Base-by-base conservation (phyloP, 495 filamentous ascomycete species). In the Penicillium daleae region DNA sequence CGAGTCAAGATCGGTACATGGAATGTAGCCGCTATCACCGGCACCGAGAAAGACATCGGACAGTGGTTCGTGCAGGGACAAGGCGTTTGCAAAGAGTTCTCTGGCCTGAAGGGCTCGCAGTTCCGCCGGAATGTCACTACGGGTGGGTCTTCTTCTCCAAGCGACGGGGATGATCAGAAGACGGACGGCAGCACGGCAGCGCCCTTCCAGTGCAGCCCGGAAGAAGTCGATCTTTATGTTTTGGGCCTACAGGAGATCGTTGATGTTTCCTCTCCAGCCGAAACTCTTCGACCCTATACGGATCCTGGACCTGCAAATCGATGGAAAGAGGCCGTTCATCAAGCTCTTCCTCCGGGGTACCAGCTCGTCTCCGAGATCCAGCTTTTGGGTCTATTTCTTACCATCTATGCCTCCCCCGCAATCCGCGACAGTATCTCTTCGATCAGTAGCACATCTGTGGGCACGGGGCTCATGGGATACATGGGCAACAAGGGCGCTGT, bases 401-500 rank as follows among this genome's bases (percentile, higher is more conserved):
- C 97, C 26, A 84, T 97, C 35, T 98, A 92, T 67, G 92, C 90
- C 2, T 89, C 93, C 0, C 90, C 95, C 0, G 81, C 82, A 24
- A 78, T 98, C 49, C 83, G 83, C 22, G 82, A 88, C 1, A 86
- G 85, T 3, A 82, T 97, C 37, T 89, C 87, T 37, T 90, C 88
- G 33, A 86, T 97, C 54, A 92, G 89, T 67, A 92, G 86, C 12
- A 85, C 85, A 9, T 89, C 78, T 53, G 89, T 97, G 6, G 93
- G 92, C 3, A 97, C 96, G 0, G 93, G 95, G 1, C 68, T 97
- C 51, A 85, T 94, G 74, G 94, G 95, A 0, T 97, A 96, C 63
- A 86, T 96, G 82, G 96, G 95, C 6, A 99, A 99, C 69, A 99
- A 99, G 75, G 96, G 96, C 1, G 93, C 89, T 15, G 89, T 94